phyloP scores from a whole-genome alignment of 1,284 basidiomycete species.

The Leccinum pachyderme region DNA sequence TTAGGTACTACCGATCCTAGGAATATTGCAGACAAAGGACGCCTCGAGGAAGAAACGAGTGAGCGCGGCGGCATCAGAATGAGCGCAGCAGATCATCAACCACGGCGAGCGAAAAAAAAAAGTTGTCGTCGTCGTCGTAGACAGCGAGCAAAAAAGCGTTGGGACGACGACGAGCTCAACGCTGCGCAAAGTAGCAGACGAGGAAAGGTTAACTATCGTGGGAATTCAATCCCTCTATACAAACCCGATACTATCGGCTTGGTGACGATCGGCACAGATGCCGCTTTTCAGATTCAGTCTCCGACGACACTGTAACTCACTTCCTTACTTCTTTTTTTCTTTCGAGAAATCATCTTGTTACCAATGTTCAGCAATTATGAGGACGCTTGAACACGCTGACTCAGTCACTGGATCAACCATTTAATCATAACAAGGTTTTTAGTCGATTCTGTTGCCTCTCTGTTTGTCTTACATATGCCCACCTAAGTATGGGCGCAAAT shows the following conservation, averaged over 20 bases:
- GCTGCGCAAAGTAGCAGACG: constrained; percentile 9
- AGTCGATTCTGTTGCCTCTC: too few relatives aligned
- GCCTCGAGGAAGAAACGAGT: constrained; percentile 33
- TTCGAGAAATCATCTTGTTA: too few relatives aligned
- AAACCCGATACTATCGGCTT: too few relatives aligned
- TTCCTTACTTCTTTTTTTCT: too few relatives aligned
- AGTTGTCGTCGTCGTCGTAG: constrained; percentile 21
- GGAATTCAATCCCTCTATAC: constrained; percentile 15
- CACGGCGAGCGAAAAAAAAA: constrained; percentile 18
- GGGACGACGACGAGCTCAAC: constrained; percentile 24
- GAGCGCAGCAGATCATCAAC: constrained; percentile 28
- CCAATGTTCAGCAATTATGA: too few relatives aligned
- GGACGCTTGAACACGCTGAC: too few relatives aligned
- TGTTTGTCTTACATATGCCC: too few relatives aligned
- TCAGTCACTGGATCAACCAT: not conserved
- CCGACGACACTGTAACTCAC: too few relatives aligned
- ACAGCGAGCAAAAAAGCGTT: constrained; percentile 23
- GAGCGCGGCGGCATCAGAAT: constrained; percentile 37
- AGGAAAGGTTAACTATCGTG: constrained; percentile 25
- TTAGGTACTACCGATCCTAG: constrained; percentile 34
- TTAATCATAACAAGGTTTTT: too few relatives aligned
- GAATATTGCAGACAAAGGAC: constrained; percentile 38
- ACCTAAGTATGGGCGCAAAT: not conserved
- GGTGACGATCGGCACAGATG: too few relatives aligned
- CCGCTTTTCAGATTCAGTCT: too few relatives aligned